Evolutionary conservation across 805 yeast species (phyloP).

Genomic region (Vanderwaltozyma tropicalis): DNA sequence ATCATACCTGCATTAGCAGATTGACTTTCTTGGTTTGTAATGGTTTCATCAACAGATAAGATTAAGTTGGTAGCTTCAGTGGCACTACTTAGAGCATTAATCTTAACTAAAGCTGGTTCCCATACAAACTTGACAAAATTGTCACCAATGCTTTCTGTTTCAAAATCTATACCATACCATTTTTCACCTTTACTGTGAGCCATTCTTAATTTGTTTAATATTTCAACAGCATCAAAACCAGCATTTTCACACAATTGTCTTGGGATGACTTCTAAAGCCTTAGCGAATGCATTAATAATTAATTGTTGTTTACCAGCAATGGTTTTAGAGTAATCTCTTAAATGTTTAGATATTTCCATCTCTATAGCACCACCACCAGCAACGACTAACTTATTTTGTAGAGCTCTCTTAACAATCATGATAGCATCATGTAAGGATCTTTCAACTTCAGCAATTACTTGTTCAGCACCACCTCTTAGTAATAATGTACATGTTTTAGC

Average conservation of each 20-base stretch:
- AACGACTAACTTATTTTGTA: slow-evolving; percentile 75
- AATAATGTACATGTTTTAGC: slow-evolving; percentile 90
- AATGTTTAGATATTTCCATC: slow-evolving; percentile 85
- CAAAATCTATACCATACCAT: slow-evolving; percentile 91
- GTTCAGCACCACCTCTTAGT: slow-evolving; percentile 96
- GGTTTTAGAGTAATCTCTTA: slow-evolving; percentile 76
- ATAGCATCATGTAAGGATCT: slow-evolving; percentile 96
- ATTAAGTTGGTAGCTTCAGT: slow-evolving; percentile 93
- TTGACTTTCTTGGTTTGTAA: slow-evolving; percentile 58
- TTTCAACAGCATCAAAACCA: slow-evolving; percentile 96
- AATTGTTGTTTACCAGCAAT: slow-evolving; percentile 95
- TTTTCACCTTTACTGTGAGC: slow-evolving; percentile 87
- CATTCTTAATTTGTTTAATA: slow-evolving; percentile 82
- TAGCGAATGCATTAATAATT: slow-evolving; percentile 84
- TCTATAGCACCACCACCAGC: slow-evolving; percentile 99
- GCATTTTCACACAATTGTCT: slow-evolving; percentile 97
- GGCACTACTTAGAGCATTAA: slow-evolving; percentile 89
- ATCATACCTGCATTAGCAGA: slow-evolving; percentile 40
- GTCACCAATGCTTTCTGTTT: slow-evolving; percentile 68
- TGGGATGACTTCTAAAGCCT: slow-evolving; percentile 91
- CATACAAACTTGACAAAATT: slow-evolving; percentile 83
- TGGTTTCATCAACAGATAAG: slow-evolving; percentile 92
- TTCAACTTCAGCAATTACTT: slow-evolving; percentile 95
- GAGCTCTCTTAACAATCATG: slow-evolving; percentile 94
- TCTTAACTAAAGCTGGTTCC: slow-evolving; percentile 95